Conservation (phyloP, 208 protist genomes). For the Naegleria fowleri region DNA sequence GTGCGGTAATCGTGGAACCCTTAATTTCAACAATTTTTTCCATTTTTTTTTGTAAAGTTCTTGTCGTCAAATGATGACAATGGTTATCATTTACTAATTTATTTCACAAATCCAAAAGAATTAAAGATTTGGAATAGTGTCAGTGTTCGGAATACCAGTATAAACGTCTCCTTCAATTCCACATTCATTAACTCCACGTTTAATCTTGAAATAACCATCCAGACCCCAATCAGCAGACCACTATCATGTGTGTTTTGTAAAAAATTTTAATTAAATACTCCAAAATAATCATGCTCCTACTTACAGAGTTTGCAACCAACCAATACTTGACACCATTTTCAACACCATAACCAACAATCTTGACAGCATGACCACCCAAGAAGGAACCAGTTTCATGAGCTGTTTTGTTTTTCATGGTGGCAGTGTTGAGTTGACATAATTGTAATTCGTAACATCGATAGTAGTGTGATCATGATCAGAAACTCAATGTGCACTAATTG, state of each 20-base stretch:
- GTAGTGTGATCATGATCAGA: too few species aligned
- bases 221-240: slow-evolving; percentile 55
- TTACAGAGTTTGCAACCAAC: slow-evolving; percentile 73
- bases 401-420: too few species aligned
- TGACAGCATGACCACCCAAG: slow-evolving; percentile 74
- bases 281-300: too few species aligned
- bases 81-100: too few species aligned
- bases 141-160: background rate
- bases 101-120: too few species aligned
- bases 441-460: too few species aligned
- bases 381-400: slow-evolving; percentile 52
- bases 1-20: background rate
- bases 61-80: too few species aligned
- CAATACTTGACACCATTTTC: slow-evolving; percentile 62
- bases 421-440: too few species aligned
- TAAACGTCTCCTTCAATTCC: background rate
- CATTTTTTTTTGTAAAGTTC: background rate
- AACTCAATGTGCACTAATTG: too few species aligned
- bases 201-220: slow-evolving; percentile 51
- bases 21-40: background rate
- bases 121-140: too few species aligned
- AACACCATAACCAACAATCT: slow-evolving; percentile 72
- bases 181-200: slow-evolving; percentile 29
- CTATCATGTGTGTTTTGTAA: too few species aligned
- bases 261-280: too few species aligned